These are phyloP conservation scores for Colletotrichum sp. DNA, from an alignment of 2,329 filamentous ascomycete species.

Conservation along the genomic window DNA sequence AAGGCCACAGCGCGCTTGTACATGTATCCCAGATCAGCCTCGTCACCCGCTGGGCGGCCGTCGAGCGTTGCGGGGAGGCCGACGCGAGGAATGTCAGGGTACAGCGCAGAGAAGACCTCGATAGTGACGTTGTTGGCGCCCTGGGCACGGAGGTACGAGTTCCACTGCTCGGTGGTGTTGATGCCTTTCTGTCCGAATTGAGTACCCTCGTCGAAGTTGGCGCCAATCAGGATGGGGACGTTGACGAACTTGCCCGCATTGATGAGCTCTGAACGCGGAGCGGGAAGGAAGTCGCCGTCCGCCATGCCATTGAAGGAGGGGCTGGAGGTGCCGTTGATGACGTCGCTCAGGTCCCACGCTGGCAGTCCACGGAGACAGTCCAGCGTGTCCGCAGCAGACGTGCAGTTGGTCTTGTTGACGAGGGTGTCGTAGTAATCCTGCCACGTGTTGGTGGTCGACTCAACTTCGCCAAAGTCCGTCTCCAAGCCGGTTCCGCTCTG, in stretches of 20 bases:
- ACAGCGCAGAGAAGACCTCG: constrained; percentile 44
- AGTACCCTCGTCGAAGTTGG: constrained; percentile 69
- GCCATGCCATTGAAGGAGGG: constrained; percentile 28
- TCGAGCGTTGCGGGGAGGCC: constrained; percentile 51
- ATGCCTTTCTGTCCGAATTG: constrained; percentile 58
- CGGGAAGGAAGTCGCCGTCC: constrained; percentile 47
- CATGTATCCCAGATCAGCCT: constrained; percentile 42
- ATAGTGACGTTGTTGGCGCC: constrained; percentile 30
- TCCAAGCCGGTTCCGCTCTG: constrained; percentile 51
- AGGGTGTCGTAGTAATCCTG: constrained; percentile 17
- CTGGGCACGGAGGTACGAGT: constrained; percentile 36
- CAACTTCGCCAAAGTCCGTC: constrained; percentile 33
- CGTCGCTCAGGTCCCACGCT: constrained; percentile 31
- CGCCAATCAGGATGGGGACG: constrained; percentile 67
- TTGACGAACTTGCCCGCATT: constrained; percentile 64
- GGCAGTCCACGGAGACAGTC: constrained; percentile 36
- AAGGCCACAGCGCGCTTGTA: constrained; percentile 62
- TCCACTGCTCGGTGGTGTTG: constrained; percentile 60
- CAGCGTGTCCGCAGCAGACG: constrained; percentile 26
- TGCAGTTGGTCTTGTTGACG: constrained; percentile 22
- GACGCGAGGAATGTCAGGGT: constrained; percentile 53
- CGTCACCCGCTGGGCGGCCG: constrained; percentile 28
- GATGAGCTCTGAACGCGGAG: constrained; percentile 55
- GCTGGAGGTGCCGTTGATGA: constrained; percentile 31
- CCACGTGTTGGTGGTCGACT: constrained; percentile 22